phyloP scores from a whole-genome alignment of 305 asterid species.

The Solanum aculeatissimum region DNA sequence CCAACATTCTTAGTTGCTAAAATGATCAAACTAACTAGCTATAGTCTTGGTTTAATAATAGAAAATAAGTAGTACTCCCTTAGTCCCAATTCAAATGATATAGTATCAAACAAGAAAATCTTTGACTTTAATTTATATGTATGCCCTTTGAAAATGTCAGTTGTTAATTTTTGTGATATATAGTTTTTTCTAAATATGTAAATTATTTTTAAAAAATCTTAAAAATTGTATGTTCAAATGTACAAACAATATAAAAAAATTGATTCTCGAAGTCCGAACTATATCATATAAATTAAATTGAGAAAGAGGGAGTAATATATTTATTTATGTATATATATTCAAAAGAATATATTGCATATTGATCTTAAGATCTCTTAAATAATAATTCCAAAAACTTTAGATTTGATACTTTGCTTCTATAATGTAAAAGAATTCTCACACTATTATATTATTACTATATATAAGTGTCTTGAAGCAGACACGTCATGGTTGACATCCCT shows the following conservation, averaged over 20 bases:
- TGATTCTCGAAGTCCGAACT: background rate
- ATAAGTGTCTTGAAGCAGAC: too few species aligned
- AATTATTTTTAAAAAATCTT: too few species aligned
- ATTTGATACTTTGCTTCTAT: background rate
- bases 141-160: too few species aligned
- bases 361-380: background rate
- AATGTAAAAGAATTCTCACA: background rate
- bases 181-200: background rate
- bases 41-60: background rate
- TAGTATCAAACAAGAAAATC: too few species aligned
- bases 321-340: background rate
- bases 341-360: background rate
- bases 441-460: background rate
- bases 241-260: background rate
- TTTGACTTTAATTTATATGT: too few species aligned
- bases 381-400: background rate
- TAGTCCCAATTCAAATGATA: rapidly evolving
- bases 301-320: too few species aligned
- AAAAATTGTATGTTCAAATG: too few species aligned
- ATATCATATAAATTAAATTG: background rate
- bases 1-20: background rate
- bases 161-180: background rate
- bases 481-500: too few species aligned
- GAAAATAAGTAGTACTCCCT: background rate
- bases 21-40: background rate